Percentiles rank a stretch among this genome's conserved stretches.
phyloP scores from a whole-genome alignment of 768 basidiomycete genomes.

The Auricularia auricula-judae region DNA sequence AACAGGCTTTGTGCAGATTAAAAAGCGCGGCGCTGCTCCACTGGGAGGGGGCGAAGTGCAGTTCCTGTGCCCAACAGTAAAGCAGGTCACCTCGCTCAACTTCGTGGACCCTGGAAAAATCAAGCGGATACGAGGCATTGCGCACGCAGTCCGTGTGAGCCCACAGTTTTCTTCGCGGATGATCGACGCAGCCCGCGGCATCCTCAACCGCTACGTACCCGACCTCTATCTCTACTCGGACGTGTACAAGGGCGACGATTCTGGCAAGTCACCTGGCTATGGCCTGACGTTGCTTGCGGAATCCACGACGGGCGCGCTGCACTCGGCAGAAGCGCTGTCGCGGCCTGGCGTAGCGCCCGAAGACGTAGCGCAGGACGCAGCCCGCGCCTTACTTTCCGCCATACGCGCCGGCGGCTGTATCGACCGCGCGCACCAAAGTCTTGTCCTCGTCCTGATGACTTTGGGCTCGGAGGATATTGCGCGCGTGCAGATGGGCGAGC shows the following conservation, averaged over 20 bases:
- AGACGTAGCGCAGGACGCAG: constrained; percentile 78
- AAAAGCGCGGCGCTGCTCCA: constrained; percentile 86
- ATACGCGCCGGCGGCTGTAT: constrained; percentile 80
- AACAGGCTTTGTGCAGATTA: constrained; percentile 28
- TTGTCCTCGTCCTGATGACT: constrained; percentile 84
- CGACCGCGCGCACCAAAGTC: constrained; percentile 77
- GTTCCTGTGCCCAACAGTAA: constrained; percentile 86
- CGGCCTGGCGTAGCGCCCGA: constrained; percentile 80
- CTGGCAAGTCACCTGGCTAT: constrained; percentile 98
- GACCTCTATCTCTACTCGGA: constrained; percentile 98
- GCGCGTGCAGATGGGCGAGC: constrained; percentile 73
- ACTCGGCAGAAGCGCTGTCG: constrained; percentile 80
- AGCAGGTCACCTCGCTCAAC: constrained; percentile 84
- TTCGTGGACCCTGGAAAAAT: constrained; percentile 88
- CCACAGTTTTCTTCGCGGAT: constrained; percentile 97
- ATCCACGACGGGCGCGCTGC: constrained; percentile 80
- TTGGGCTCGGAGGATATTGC: constrained; percentile 97
- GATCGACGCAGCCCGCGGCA: constrained; percentile 87
- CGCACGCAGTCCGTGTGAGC: constrained; percentile 95
- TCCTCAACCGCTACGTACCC: constrained; percentile 93
- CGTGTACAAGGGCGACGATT: constrained; percentile 95
- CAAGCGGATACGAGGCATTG: constrained; percentile 88
- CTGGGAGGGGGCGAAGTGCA: constrained; percentile 88
- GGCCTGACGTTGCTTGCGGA: constrained; percentile 85
- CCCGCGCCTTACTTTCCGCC: constrained; percentile 68